A percentile compares a stretch with the other conserved stretches of the same genome.
Evolutionary conservation across 129 eudicot species (phyloP).

Genomic region (Flaveria brownii): DNA sequence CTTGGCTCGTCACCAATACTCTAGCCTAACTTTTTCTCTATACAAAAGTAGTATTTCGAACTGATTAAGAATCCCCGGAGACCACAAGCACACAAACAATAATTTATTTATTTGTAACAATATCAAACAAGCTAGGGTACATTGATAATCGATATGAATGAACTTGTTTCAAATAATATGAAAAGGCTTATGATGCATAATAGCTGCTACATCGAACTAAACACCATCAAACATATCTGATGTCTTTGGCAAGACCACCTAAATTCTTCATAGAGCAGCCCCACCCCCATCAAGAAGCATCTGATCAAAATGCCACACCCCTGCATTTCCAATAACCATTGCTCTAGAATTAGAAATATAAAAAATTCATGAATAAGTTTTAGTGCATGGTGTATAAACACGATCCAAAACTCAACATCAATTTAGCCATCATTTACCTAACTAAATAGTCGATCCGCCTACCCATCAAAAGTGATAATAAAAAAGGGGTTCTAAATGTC

Average conservation of each 20-base stretch:
- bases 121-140: background rate
- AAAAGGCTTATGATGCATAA: background rate
- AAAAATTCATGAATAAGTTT: background rate
- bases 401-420: background rate
- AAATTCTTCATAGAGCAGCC: constrained; percentile 23
- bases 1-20: no score
- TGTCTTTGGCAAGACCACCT: background rate
- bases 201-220: background rate
- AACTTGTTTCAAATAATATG: background rate
- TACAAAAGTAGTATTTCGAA: no score
- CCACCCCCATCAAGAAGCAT: constrained; percentile 61
- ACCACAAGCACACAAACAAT: background rate
- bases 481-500: background rate
- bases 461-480: background rate
- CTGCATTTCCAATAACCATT: constrained; percentile 41
- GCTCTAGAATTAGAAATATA: background rate
- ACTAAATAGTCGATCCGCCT: background rate
- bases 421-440: background rate
- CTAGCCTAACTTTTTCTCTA: no score
- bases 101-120: background rate
- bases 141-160: background rate
- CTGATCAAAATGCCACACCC: constrained; percentile 98
- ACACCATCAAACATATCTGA: background rate
- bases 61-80: background rate
- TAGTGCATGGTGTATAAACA: no score